phyloP scores from a whole-genome alignment of 352 stramenopile genomes.

The Pythium volutum region DNA sequence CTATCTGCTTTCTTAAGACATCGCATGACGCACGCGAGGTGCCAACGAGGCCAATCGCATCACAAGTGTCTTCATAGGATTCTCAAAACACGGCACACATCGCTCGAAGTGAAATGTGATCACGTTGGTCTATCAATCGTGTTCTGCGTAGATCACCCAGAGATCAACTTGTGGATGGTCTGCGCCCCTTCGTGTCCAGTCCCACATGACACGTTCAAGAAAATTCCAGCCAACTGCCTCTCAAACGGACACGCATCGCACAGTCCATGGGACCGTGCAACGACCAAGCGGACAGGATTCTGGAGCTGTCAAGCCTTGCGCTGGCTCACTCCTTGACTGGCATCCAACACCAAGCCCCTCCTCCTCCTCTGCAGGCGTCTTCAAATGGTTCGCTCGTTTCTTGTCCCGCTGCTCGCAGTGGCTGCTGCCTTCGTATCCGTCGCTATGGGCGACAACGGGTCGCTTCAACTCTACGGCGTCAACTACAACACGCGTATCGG shows the following conservation, averaged over 20 bases:
- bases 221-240: background rate
- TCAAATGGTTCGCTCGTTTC: slow-evolving; percentile 1
- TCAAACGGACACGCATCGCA: background rate
- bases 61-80: background rate
- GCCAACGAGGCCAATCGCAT: background rate
- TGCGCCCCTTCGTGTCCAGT: background rate
- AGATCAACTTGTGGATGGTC: too few species aligned
- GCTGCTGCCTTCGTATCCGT: background rate
- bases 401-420: background rate
- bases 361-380: background rate
- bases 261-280: background rate
- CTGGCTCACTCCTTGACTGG: background rate
- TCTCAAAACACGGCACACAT: background rate
- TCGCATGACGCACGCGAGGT: background rate
- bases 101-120: background rate
- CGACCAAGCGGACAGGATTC: too few species aligned
- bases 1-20: background rate
- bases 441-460: background rate
- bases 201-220: background rate
- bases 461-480: slow-evolving; percentile 27
- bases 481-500: slow-evolving; percentile 40
- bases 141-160: background rate
- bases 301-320: background rate
- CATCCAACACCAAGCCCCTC: background rate
- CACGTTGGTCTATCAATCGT: background rate